Base-by-base conservation (phyloP, 2,329 filamentous ascomycete genomes). In the Fusarium nurragi region DNA sequence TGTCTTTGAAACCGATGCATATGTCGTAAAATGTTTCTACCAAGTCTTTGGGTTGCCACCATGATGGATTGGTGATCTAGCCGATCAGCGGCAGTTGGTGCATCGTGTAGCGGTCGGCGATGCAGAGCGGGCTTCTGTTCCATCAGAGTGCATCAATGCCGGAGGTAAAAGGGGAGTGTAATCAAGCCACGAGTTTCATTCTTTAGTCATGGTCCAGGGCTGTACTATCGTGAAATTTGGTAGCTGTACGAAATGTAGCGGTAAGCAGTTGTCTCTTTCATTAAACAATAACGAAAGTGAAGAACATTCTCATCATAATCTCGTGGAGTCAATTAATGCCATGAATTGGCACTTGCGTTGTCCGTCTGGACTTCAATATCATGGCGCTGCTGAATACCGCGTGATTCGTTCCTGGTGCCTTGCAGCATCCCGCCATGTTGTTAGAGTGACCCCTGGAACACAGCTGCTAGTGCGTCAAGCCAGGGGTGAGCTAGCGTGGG, bases 361-460 rank as follows among this genome's bases (percentile, higher is more conserved):
- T 49, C n/a, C 13, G 18, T n/a, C 32, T 49, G 47, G 46, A 54
- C 19, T 64, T 38, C 58, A 34, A 67, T 67, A 47, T 60, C 22
- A 40, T 36, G 26, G 39, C 28, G 37, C 50, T 30, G 32, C 16
- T 34, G 21, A 26, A 46, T 65, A 25, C 61, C 40, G 51, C 60
- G 65, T 65, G 46, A 61, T 60, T 54, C 47, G 64, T 67, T 46
- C 60, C 64, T 62, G 55, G 64, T 68, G 55, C 64, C 64, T 67
- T 67, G 64, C 64, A 67, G 64, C 51, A 54, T 48, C 26, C 43
- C 41, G 52, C 54, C 60, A 48, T 51, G 40, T 52, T 65, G 34
- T 54, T 62, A 65, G 55, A 54, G 64, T n/a, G n/a, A n/a, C n/a
- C n/a, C n/a, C n/a, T n/a, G n/a, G n/a, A n/a, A n/a, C n/a, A n/a